A percentile compares a stretch with the other conserved stretches of the same genome.
These are phyloP conservation scores for Suillus cothurnatus DNA, from an alignment of 768 basidiomycete genomes.

Conservation along the genomic window DNA sequence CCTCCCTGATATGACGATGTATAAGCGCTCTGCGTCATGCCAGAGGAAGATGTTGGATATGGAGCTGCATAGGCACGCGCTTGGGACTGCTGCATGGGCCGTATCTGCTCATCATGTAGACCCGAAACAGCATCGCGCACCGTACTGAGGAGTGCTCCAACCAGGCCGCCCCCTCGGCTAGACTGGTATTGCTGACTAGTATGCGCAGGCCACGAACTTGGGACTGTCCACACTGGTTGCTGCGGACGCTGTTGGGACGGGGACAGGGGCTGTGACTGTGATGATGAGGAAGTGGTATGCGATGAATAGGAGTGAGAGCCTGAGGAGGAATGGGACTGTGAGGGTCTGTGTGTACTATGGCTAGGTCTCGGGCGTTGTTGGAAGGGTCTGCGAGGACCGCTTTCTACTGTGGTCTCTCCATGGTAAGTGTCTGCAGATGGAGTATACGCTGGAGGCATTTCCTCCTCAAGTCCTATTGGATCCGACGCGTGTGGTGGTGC, in stretches of 20 bases:
- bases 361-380: constrained; percentile 40
- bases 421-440: constrained; percentile 48
- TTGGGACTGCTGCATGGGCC: constrained; percentile 19
- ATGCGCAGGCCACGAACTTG: constrained; percentile 14
- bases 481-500: not conserved
- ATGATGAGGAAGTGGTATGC: not conserved
- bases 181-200: constrained; percentile 13
- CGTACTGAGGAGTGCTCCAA: constrained; percentile 29
- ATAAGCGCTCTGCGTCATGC: constrained; percentile 6
- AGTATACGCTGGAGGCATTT: constrained; percentile 73
- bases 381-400: constrained; percentile 66
- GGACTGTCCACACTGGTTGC: not conserved
- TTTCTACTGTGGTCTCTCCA: constrained; percentile 65
- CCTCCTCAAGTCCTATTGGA: constrained; percentile 40
- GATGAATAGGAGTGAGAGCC: constrained; percentile 5
- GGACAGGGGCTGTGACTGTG: constrained; percentile 11
- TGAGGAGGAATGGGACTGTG: constrained; percentile 11
- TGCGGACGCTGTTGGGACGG: constrained; percentile 20
- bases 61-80: constrained; percentile 23
- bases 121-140: constrained; percentile 31
- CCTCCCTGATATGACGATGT: constrained; percentile 16
- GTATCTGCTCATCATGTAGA: constrained; percentile 20
- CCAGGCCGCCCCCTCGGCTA: constrained; percentile 22
- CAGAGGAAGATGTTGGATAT: constrained; percentile 7
- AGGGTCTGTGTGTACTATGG: constrained; percentile 9